A percentile compares a stretch with the other conserved stretches of the same genome.
Evolutionary conservation across 768 basidiomycete genomes (phyloP).

Genomic region (Termitomyces sp.): DNA sequence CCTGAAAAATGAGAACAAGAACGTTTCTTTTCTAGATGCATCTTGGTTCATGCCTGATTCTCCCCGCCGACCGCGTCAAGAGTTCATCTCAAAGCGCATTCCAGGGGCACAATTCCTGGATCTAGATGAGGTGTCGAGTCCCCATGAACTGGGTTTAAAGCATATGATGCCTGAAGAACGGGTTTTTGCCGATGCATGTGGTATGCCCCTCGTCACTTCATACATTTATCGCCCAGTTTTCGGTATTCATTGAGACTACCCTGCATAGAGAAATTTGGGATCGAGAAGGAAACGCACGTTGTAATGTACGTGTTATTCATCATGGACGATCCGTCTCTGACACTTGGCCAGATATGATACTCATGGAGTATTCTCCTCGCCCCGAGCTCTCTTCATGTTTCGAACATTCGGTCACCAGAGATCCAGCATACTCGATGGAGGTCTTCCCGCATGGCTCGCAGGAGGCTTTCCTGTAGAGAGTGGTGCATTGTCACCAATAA

Average conservation of each 20-base stretch:
- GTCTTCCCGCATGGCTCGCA: constrained; percentile 77
- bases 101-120: constrained; percentile 75
- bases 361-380: constrained; percentile 88
- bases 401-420: constrained; percentile 84
- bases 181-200: constrained; percentile 75
- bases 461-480: constrained; percentile 58
- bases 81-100: constrained; percentile 66
- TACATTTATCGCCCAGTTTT: not conserved
- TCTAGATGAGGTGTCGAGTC: constrained; percentile 73
- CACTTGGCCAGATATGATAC: constrained; percentile 65
- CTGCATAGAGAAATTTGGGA: constrained; percentile 59
- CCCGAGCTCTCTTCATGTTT: constrained; percentile 94
- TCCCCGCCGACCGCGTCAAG: constrained; percentile 62
- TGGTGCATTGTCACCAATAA: constrained; percentile 26
- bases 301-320: constrained; percentile 56
- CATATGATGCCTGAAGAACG: constrained; percentile 89
- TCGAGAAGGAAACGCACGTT: constrained; percentile 72
- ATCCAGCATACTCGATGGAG: constrained; percentile 91
- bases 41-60: constrained; percentile 96
- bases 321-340: not conserved
- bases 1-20: constrained; percentile 22
- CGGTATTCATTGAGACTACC: constrained; percentile 2
- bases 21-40: constrained; percentile 62
- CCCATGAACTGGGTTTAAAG: constrained; percentile 76
- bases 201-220: constrained; percentile 41